These are phyloP conservation scores for Glycyrrhiza uralensis DNA, from an alignment of 306 rosid genomes.

Conservation along the genomic window DNA sequence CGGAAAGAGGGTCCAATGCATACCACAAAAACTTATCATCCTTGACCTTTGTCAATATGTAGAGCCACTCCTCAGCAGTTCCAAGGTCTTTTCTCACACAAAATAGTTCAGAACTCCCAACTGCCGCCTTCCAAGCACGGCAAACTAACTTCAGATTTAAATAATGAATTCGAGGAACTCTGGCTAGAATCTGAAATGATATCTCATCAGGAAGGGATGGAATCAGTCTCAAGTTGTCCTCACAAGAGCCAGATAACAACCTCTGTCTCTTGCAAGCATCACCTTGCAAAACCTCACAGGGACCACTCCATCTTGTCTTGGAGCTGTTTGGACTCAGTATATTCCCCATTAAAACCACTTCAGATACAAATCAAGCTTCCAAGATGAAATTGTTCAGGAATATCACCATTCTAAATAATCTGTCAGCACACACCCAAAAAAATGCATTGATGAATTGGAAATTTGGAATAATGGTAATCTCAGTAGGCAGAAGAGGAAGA, in stretches of 20 bases:
- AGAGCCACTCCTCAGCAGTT: conserved; percentile 40
- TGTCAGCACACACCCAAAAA: background rate
- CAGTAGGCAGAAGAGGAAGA: background rate
- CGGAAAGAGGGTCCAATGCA: conserved; percentile 35
- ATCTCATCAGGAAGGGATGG: conserved; percentile 29
- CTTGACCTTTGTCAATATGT: conserved; percentile 33
- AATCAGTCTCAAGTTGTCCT: conserved; percentile 12
- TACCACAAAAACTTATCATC: conserved; percentile 39
- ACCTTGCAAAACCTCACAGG: conserved; percentile 15
- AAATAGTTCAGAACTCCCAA: conserved; percentile 32
- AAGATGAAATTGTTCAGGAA: background rate
- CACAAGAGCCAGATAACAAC: background rate
- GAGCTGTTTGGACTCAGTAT: conserved; percentile 15
- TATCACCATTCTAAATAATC: conserved; percentile 6
- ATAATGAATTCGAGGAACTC: conserved; percentile 27
- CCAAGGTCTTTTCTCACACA: conserved; percentile 36
- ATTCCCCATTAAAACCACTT: conserved; percentile 29
- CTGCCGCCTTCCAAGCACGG: conserved; percentile 14
- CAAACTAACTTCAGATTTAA: conserved; percentile 20
- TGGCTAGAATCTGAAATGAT: conserved; percentile 31
- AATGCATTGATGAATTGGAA: background rate
- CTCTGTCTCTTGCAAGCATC: conserved; percentile 27
- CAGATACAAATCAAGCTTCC: conserved; percentile 17
- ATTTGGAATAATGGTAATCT: background rate
- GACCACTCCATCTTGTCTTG: conserved; percentile 14